Evolutionary conservation across 306 rosid species (phyloP).

Genomic region (Rosa rugosa): DNA sequence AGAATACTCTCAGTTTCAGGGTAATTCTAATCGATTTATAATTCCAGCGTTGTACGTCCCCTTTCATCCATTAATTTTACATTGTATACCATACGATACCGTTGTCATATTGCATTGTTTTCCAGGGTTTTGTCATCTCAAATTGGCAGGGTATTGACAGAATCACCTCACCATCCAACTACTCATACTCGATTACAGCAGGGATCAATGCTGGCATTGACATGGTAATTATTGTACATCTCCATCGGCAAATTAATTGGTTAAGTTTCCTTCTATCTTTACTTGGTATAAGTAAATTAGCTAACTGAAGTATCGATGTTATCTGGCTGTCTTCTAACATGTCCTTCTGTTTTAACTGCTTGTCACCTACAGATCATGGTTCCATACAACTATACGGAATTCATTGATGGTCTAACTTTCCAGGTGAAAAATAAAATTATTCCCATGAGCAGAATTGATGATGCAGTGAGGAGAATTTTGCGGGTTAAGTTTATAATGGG

Average conservation of each 20-base stretch:
- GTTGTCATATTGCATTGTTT: background rate
- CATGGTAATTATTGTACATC: slow-evolving; percentile 25
- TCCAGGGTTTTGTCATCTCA: slow-evolving; percentile 42
- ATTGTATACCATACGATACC: too few relatives aligned
- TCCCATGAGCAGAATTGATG: slow-evolving; percentile 43
- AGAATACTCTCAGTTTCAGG: slow-evolving; percentile 39
- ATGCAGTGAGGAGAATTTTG: slow-evolving; percentile 42
- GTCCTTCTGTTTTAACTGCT: background rate
- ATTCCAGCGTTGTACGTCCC: background rate
- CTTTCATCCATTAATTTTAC: background rate
- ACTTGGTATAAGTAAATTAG: too few relatives aligned
- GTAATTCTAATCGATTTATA: slow-evolving; percentile 13
- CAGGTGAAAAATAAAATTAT: slow-evolving; percentile 27
- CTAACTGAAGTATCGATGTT: background rate
- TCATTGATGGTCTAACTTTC: slow-evolving; percentile 31
- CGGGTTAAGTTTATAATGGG: slow-evolving; percentile 41
- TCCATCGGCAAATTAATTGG: background rate
- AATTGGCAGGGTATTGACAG: slow-evolving; percentile 39
- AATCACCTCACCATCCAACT: slow-evolving; percentile 38
- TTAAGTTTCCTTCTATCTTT: background rate
- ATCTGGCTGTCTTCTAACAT: background rate
- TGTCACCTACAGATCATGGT: slow-evolving; percentile 34
- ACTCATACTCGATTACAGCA: slow-evolving; percentile 30
- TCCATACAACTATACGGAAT: slow-evolving; percentile 34
- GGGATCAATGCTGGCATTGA: slow-evolving; percentile 41